Percentiles rank a stretch among this genome's conserved stretches.
These are phyloP conservation scores for Pythium guiyangense DNA, from an alignment of 352 stramenopile genomes.

Conservation along the genomic window DNA sequence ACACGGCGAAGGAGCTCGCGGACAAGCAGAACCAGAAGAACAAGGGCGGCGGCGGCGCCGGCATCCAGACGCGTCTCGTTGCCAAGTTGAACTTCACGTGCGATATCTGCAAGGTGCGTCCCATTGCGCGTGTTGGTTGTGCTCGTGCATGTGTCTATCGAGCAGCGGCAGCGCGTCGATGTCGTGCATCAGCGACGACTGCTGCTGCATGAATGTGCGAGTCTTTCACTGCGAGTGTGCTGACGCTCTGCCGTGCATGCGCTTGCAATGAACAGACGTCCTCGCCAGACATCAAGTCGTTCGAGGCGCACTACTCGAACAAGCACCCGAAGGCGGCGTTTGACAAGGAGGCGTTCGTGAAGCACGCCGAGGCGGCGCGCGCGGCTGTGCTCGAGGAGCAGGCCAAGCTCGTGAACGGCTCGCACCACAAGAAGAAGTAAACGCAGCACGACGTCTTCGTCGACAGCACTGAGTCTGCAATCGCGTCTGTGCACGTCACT, in stretches of 20 bases:
- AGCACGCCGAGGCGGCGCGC: constrained; percentile 46
- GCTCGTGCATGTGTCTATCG: not conserved
- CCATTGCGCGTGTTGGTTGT: not conserved
- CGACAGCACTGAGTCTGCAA: not conserved
- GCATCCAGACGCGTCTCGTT: constrained; percentile 26
- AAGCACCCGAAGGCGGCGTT: constrained; percentile 58
- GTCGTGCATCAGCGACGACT: not conserved
- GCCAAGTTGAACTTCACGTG: constrained; percentile 70
- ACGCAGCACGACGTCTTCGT: not conserved
- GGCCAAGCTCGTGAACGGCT: constrained; percentile 22
- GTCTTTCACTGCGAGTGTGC: not conserved
- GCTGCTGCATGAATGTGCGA: constrained; percentile 1
- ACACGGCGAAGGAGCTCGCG: constrained; percentile 62
- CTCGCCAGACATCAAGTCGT: constrained; percentile 60
- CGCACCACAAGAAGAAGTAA: constrained; percentile 49
- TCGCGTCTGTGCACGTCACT: not conserved
- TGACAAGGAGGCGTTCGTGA: constrained; percentile 41
- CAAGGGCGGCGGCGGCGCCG: constrained; percentile 48
- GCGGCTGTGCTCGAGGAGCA: constrained; percentile 23
- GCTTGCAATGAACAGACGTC: constrained; percentile 23
- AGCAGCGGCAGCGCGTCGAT: not conserved
- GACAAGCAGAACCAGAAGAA: constrained; percentile 45
- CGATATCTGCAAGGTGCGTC: constrained; percentile 59
- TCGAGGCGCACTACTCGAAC: constrained; percentile 51
- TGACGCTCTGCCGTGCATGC: too few relatives aligned